phyloP scores from a whole-genome alignment of 768 basidiomycete genomes.

The Tulasnella calospora region DNA sequence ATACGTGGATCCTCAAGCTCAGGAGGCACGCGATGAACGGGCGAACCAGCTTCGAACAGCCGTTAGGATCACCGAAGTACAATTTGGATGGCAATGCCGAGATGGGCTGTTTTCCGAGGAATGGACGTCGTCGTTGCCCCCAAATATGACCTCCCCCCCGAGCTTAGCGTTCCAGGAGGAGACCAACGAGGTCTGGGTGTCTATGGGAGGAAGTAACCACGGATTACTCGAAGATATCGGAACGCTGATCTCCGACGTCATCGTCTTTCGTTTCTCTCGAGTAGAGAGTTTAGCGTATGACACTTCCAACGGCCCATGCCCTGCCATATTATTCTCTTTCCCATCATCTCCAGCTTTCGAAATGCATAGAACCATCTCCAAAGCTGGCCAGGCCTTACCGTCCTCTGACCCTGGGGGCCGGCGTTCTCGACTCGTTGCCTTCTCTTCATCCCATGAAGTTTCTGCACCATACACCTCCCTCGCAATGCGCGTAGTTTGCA shows the following conservation, averaged over 20 bases:
- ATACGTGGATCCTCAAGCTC: constrained; percentile 1
- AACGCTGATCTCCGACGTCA: not conserved
- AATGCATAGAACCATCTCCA: not conserved
- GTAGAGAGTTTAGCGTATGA: constrained; percentile 13
- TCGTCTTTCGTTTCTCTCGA: constrained; percentile 7
- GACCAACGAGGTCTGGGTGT: not conserved
- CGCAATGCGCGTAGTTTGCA: constrained; percentile 20
- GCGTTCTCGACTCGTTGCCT: not conserved
- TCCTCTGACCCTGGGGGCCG: not conserved
- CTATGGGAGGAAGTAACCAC: not conserved
- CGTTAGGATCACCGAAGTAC: not conserved
- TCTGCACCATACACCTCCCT: constrained; percentile 23
- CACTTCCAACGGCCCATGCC: not conserved
- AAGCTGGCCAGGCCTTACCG: too few species aligned
- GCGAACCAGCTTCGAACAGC: not conserved
- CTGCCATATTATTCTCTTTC: constrained; percentile 15
- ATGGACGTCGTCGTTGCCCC: constrained; percentile 2
- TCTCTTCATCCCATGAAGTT: not conserved
- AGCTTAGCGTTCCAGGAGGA: constrained; percentile 8
- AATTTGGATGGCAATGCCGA: constrained; percentile 27
- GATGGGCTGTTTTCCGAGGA: constrained; percentile 22
- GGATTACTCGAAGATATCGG: not conserved
- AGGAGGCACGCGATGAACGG: not conserved
- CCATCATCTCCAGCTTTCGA: constrained; percentile 15
- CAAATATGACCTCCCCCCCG: not conserved